Conservation (phyloP, 495 filamentous ascomycete genomes). For the Jackrogersella minutella region DNA sequence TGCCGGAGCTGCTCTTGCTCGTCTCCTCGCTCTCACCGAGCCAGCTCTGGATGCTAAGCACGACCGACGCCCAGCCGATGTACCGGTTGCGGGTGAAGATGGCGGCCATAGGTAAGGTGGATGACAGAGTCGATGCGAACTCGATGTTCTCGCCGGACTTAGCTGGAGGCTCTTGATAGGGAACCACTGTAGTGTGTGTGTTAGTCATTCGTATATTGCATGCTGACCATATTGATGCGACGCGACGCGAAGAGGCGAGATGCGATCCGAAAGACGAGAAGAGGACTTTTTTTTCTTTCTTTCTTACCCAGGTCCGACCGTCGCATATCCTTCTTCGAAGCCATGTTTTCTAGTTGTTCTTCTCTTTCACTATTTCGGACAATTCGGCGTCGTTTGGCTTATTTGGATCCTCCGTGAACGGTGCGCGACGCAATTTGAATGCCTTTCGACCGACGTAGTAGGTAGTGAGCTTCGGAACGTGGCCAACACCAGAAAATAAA, state of each 20-base stretch:
- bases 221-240: background rate
- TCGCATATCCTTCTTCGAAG: conserved; percentile 86
- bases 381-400: conserved; percentile 5
- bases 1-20: conserved; percentile 65
- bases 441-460: background rate
- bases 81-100: conserved; percentile 93
- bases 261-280: too few species aligned
- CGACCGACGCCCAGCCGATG: conserved; percentile 86
- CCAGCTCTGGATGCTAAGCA: conserved; percentile 86
- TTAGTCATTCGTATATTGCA: background rate
- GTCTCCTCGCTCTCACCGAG: conserved; percentile 82
- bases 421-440: background rate
- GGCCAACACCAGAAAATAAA: too few species aligned
- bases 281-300: too few species aligned
- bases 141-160: conserved; percentile 56
- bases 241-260: conserved; percentile 14
- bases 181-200: conserved; percentile 52
- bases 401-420: background rate
- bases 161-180: conserved; percentile 56
- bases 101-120: conserved; percentile 90
- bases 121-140: conserved; percentile 73
- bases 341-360: conserved; percentile 55
- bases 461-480: conserved; percentile 1
- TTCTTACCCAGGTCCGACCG: conserved; percentile 79
- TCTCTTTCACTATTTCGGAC: background rate